Evolutionary conservation across 305 asterid genomes (phyloP).

Genomic region (Ilex paraguariensis): DNA sequence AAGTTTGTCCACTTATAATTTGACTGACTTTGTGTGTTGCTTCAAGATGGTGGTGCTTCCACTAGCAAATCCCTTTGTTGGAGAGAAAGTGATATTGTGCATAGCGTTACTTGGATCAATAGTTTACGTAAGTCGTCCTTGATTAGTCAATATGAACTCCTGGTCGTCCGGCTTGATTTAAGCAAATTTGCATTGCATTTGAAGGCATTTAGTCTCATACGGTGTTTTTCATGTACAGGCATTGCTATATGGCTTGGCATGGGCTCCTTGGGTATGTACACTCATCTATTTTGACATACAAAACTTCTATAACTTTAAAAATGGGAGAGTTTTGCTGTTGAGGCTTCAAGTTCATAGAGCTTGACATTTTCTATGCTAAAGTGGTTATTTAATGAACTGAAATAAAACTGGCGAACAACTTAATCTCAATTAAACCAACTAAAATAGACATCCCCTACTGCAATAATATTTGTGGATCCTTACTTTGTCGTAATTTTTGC

Average conservation of each 20-base stretch:
- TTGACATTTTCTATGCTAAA: no score
- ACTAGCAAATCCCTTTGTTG: slow-evolving; percentile 65
- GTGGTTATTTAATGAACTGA: no score
- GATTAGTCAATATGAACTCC: not conserved
- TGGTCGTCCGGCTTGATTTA: not conserved
- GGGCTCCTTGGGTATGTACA: slow-evolving; percentile 91
- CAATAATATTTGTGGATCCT: no score
- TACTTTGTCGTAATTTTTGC: no score
- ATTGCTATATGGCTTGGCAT: slow-evolving; percentile 81
- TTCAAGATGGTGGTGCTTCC: slow-evolving; percentile 86
- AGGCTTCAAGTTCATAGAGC: no score
- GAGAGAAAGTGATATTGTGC: slow-evolving; percentile 77
- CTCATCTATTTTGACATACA: no score
- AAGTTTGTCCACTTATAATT: slow-evolving; percentile 9
- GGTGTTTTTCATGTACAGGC: slow-evolving; percentile 47
- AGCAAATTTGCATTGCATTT: slow-evolving; percentile 1
- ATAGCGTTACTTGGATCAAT: slow-evolving; percentile 63
- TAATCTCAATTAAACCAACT: no score
- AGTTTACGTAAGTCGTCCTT: slow-evolving; percentile 59
- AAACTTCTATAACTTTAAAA: no score
- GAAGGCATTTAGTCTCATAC: slow-evolving; percentile 16
- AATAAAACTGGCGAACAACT: no score
- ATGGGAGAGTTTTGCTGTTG: no score
- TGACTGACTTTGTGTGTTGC: slow-evolving; percentile 7
- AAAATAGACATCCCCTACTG: no score